Conservation (phyloP, 192 early-diverging fungal genomes). For the Coemansia interrupta region DNA sequence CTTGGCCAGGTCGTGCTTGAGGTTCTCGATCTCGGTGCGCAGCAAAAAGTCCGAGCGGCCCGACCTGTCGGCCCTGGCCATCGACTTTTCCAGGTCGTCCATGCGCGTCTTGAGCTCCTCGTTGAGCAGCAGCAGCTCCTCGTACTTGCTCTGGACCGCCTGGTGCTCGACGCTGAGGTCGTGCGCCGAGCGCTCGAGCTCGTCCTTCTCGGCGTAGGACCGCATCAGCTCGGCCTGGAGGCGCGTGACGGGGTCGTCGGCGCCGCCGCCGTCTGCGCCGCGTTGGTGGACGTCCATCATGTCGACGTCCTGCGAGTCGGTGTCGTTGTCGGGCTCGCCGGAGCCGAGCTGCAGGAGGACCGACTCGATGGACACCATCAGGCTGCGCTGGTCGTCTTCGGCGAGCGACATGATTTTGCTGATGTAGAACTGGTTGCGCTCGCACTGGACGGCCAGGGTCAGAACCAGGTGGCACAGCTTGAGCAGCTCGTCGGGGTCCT, state of each 20-base stretch:
- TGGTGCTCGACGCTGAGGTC: constrained; percentile 55
- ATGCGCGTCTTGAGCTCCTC: constrained; percentile 69
- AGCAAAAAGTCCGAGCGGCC: constrained; percentile 83
- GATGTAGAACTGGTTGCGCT: constrained; percentile 80
- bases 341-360: constrained; percentile 44
- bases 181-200: constrained; percentile 55
- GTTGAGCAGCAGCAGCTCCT: constrained; percentile 69
- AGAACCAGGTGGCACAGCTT: constrained; percentile 81
- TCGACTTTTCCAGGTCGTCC: constrained; percentile 72
- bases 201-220: constrained; percentile 58
- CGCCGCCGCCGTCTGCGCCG: constrained; percentile 28
- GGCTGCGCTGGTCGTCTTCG: constrained; percentile 67
- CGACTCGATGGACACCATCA: constrained; percentile 90
- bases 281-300: constrained; percentile 26
- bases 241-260: constrained; percentile 36
- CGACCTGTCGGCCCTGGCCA: constrained; percentile 66
- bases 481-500: constrained; percentile 64
- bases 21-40: constrained; percentile 78
- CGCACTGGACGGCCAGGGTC: constrained; percentile 81
- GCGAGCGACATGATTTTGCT: constrained; percentile 75
- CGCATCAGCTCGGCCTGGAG: constrained; percentile 54
- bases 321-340: constrained; percentile 33
- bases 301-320: constrained; percentile 38
- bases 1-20: constrained; percentile 80
- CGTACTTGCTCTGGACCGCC: constrained; percentile 52